Conservation (phyloP, 805 yeast genomes). For the Lachancea nothofagi region DNA sequence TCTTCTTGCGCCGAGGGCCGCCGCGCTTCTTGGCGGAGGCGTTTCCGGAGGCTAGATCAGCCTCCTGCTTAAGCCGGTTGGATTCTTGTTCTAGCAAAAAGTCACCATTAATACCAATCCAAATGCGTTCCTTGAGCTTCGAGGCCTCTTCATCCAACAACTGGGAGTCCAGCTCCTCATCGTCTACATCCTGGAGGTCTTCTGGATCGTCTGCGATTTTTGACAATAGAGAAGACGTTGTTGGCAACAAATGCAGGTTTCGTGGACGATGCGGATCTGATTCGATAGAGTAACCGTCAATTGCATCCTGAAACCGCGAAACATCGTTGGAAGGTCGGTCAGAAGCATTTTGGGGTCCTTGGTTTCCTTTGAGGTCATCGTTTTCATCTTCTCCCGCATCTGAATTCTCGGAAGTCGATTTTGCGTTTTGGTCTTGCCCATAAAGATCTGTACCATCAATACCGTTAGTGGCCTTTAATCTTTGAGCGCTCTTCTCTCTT, state of each 20-base stretch:
- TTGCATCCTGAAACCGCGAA: slow-evolving; percentile 26
- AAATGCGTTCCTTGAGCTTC: slow-evolving; percentile 68
- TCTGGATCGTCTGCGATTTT: slow-evolving; percentile 56
- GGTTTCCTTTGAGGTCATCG: slow-evolving; percentile 7
- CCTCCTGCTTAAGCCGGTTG: slow-evolving; percentile 75
- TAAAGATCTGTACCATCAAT: slow-evolving; percentile 27
- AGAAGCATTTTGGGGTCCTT: too few relatives aligned
- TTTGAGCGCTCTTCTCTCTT: slow-evolving; percentile 24
- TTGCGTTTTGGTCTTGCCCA: slow-evolving; percentile 17
- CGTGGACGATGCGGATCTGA: slow-evolving; percentile 43
- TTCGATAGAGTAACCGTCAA: slow-evolving; percentile 35
- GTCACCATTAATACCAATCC: slow-evolving; percentile 89
- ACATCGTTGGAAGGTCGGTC: slow-evolving; percentile 6
- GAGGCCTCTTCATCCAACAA: slow-evolving; percentile 66
- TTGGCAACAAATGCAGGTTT: slow-evolving; percentile 55
- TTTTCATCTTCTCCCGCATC: slow-evolving; percentile 14
- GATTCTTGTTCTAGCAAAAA: slow-evolving; percentile 79
- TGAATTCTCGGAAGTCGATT: not conserved
- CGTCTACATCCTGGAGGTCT: slow-evolving; percentile 71
- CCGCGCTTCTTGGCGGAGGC: slow-evolving; percentile 45
- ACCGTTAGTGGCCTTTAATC: slow-evolving; percentile 30
- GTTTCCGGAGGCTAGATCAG: slow-evolving; percentile 82
- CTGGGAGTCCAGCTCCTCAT: slow-evolving; percentile 63
- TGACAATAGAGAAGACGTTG: slow-evolving; percentile 47
- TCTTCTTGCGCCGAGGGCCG: slow-evolving; percentile 31